Evolutionary conservation across 129 eudicot genomes (phyloP).

Genomic region (Helichrysum umbraculigerum): DNA sequence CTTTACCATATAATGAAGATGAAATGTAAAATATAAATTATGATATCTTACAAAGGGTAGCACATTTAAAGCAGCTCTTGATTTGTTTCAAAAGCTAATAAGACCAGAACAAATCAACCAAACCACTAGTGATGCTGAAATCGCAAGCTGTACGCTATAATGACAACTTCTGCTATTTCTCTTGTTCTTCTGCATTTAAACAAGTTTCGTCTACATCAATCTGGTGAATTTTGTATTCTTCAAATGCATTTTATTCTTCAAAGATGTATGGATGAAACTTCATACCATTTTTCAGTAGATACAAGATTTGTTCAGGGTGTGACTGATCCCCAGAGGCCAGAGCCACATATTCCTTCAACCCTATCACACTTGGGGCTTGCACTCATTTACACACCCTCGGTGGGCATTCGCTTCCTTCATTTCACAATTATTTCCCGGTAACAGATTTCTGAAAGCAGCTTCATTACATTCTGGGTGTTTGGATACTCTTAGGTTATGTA

Average conservation of each 20-base stretch:
- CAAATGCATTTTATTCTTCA: neutral
- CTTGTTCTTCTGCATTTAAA: neutral
- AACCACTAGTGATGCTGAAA: too few relatives aligned
- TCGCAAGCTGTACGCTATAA: neutral
- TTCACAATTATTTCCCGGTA: too few relatives aligned
- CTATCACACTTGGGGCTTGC: neutral
- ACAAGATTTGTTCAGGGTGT: constrained; percentile 18
- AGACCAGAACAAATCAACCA: too few relatives aligned
- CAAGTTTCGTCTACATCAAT: neutral
- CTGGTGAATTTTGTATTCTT: neutral
- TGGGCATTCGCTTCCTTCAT: too few relatives aligned
- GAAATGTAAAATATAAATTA: too few relatives aligned
- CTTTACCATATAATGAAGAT: too few relatives aligned
- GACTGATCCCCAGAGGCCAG: neutral
- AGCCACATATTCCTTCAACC: neutral
- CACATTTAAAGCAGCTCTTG: too few relatives aligned
- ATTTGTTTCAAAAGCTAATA: too few relatives aligned
- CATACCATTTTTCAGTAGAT: constrained; percentile 18
- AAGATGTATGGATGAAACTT: neutral
- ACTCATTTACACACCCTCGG: too few relatives aligned
- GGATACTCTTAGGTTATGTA: neutral
- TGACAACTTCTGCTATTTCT: neutral
- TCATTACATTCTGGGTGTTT: too few relatives aligned
- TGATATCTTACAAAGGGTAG: too few relatives aligned
- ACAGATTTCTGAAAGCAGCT: too few relatives aligned